Evolutionary conservation across 306 rosid species (phyloP), one percentile per base, ranked within the genome.

Genomic region (Castanea sativa): DNA sequence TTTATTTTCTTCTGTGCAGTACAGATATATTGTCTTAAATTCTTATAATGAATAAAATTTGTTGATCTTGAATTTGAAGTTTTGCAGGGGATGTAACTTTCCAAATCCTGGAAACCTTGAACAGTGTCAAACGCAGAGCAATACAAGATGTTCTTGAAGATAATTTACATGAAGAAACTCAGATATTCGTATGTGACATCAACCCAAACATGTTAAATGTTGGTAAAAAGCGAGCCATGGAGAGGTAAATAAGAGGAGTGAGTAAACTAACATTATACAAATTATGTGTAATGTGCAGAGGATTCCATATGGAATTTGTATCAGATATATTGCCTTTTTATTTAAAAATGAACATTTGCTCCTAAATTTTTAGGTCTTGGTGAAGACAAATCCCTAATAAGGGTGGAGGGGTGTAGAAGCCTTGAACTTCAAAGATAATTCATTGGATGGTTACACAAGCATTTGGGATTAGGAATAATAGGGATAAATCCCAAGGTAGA

Each of bases 361-460:
- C 33, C 78, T 83, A 68, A 71, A 51, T 49, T 73, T 53, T 69
- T 84, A 95, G 99, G 94, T 83, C 82, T 84, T 80, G 92, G 90
- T 64, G 90, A 90, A 83, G 89, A 84, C 58, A 78, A 69, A 78
- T 93, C 94, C 81, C 99, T 95, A 76, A 27, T 83, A 71, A 91
- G 98, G 99, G 89, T 89, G 74, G 96, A 91, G 85, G 85, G 97
- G 97, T 80, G 97, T 97, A 68, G 97, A 94, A 84, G 86, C 86
- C 87, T 82, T 92, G 83, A 78, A 77, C 78, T 92, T 92, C 63
- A 73, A 80, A 80, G 87, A 90, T 74, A 85, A 89, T 85, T 87
- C 97, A 78, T 90, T 94, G 97, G 97, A 94, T 88, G 95, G 97
- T 87, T 94, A 92, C 84, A 92, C 99, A 43, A 91, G 99, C 99